Evolutionary conservation across 2,329 filamentous ascomycete genomes (phyloP), one percentile per base, ranked within the genome.

Genomic region (Sclerotinia minor): DNA sequence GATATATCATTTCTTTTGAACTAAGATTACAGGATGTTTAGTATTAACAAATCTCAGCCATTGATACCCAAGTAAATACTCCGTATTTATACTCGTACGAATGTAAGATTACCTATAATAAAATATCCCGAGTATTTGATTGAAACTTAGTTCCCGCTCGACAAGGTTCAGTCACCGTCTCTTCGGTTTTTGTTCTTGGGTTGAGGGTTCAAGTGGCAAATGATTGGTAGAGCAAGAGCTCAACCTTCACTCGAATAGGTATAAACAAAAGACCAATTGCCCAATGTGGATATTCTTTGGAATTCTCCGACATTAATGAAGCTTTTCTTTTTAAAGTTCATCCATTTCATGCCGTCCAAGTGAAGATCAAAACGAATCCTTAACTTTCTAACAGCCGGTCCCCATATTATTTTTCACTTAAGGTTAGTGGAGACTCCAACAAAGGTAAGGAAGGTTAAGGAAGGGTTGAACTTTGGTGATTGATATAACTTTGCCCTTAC

Each of bases 381-480:
- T n/a, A 52, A 38, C 1, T 35, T 6, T 35, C 5, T 7, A 35
- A 35, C 32, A 35, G 32, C 35, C 35, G 35, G 50, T 44, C 50
- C 2, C 61, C 61, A 64, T 64, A 55, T 64, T 64, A 41, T 44
- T 64, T 38, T 15, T n/a, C 38, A 21, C n/a, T 29, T 13, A 38
- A n/a, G n/a, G n/a, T n/a, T n/a, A n/a, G 60, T 63, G 60, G 60
- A 63, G 60, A 63, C 60, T n/a, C 26, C 8, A 24, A 63, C n/a
- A n/a, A n/a, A n/a, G n/a, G n/a, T n/a, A n/a, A n/a, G n/a, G n/a
- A n/a, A n/a, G n/a, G n/a, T n/a, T n/a, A n/a, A n/a, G n/a, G n/a
- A n/a, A n/a, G n/a, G n/a, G 21, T 13, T 24, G 21, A 17, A 52
- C 38, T 19, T 41, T 41, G 38, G 41, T 24, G 24, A 35, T 58